Evolutionary conservation across 352 stramenopile species (phyloP).

Genomic region (Aphanomyces invadans): DNA sequence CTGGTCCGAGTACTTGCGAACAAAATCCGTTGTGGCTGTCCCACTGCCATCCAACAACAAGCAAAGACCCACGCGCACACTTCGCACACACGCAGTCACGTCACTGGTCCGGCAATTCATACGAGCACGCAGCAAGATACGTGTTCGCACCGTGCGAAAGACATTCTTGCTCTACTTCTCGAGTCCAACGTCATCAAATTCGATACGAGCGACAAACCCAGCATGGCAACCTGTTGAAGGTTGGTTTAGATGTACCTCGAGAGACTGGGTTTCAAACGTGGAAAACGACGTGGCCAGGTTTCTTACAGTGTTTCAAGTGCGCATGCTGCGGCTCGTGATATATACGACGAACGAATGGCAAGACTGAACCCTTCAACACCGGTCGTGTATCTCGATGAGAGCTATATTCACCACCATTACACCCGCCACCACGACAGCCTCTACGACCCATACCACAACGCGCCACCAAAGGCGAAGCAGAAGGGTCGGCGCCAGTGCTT

Average conservation of each 20-base stretch:
- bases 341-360: background rate
- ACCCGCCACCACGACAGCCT: conserved; percentile 23
- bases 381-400: conserved; percentile 32
- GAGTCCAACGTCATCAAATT: background rate
- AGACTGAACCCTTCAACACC: background rate
- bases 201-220: background rate
- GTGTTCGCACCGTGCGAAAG: background rate
- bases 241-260: background rate
- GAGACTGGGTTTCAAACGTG: conserved; percentile 2
- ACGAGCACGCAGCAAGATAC: background rate
- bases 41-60: background rate
- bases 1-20: background rate
- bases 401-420: conserved; percentile 31
- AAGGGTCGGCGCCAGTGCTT: conserved; percentile 3
- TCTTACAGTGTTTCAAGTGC: background rate
- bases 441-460: conserved; percentile 27
- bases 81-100: background rate
- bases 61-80: background rate
- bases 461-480: background rate
- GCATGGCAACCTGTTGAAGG: background rate
- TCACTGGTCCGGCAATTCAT: conserved; percentile 1
- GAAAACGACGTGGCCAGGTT: background rate
- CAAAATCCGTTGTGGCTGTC: background rate
- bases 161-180: conserved; percentile 1
- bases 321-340: background rate